These are phyloP conservation scores for Alternaria solani DNA, from an alignment of 2,329 filamentous ascomycete species.

Conservation along the genomic window DNA sequence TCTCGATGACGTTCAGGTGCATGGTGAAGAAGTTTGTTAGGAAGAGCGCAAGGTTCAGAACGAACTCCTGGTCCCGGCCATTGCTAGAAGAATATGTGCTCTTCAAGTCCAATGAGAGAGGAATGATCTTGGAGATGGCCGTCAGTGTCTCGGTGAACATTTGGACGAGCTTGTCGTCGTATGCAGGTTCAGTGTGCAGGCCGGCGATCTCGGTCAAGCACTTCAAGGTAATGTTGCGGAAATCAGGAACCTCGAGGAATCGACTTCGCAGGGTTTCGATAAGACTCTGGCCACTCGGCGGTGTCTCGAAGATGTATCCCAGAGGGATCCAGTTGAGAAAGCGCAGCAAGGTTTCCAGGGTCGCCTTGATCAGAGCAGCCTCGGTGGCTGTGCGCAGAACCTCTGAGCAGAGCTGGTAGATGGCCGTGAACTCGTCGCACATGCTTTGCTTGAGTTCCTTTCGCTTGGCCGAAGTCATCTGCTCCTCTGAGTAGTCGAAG, in stretches of 20 bases:
- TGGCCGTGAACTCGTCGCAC: slow-evolving; percentile 98
- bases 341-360: slow-evolving; percentile 89
- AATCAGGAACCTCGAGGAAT: slow-evolving; percentile 92
- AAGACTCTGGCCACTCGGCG: slow-evolving; percentile 65
- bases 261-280: slow-evolving; percentile 93
- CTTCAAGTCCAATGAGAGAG: slow-evolving; percentile 88
- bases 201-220: slow-evolving; percentile 97
- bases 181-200: slow-evolving; percentile 83
- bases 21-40: slow-evolving; percentile 96
- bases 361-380: slow-evolving; percentile 91
- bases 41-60: slow-evolving; percentile 95
- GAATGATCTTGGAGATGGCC: slow-evolving; percentile 92
- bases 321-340: slow-evolving; percentile 99
- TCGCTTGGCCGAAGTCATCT: slow-evolving; percentile 99
- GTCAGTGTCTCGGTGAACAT: slow-evolving; percentile 99
- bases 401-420: slow-evolving; percentile 97
- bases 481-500: slow-evolving; percentile 97
- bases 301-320: slow-evolving; percentile 98
- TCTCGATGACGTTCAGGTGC: slow-evolving; percentile 93
- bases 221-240: slow-evolving; percentile 95
- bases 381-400: slow-evolving; percentile 91
- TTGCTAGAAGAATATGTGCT: slow-evolving; percentile 91
- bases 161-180: slow-evolving; percentile 93
- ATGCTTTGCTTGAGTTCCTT: slow-evolving; percentile 97
- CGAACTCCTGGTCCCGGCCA: slow-evolving; percentile 93